Evolutionary conservation across 1,284 basidiomycete species (phyloP).

Genomic region (Singerocomus inundabilis): DNA sequence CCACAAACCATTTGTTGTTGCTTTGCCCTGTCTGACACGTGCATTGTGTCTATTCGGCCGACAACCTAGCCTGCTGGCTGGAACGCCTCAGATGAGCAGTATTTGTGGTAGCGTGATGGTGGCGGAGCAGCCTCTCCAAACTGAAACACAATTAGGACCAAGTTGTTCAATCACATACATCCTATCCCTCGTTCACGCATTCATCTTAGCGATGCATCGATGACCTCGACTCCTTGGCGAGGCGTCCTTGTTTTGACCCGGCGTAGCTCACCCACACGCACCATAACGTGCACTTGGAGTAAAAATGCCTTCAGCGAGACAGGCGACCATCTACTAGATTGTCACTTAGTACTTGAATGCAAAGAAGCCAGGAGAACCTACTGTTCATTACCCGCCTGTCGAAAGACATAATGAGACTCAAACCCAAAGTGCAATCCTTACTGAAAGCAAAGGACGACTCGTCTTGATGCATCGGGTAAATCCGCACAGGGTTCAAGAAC

Average conservation of each 20-base stretch:
- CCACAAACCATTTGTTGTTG: conserved; percentile 1
- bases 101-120: background rate
- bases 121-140: background rate
- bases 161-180: background rate
- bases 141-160: background rate
- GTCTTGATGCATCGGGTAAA: background rate
- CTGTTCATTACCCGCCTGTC: background rate
- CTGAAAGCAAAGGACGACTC: too few relatives aligned
- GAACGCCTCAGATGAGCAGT: background rate
- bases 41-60: background rate
- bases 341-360: background rate
- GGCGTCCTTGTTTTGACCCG: background rate
- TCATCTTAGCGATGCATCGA: too few relatives aligned
- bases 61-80: background rate
- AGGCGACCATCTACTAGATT: background rate
- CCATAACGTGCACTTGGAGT: background rate
- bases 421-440: too few relatives aligned
- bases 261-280: background rate
- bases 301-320: background rate
- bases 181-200: background rate
- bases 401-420: background rate
- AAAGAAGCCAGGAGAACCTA: background rate
- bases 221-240: background rate
- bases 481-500: too few relatives aligned
- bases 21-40: background rate